Percentiles rank a stretch among this genome's conserved stretches.
These are phyloP conservation scores for Phoma sp. DNA, from an alignment of 2,329 filamentous ascomycete species.

Conservation along the genomic window DNA sequence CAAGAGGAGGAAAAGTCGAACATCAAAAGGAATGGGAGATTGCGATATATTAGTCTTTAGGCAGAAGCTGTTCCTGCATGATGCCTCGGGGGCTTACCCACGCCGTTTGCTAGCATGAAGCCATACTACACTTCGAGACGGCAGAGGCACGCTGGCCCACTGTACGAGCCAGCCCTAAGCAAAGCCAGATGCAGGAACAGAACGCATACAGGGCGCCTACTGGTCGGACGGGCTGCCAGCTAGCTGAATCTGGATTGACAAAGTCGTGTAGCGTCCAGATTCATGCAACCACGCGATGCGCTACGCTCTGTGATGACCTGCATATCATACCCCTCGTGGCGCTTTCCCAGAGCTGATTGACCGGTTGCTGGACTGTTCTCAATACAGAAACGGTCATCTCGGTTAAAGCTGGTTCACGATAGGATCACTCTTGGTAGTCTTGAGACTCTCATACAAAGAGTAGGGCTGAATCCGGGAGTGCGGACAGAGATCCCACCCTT, in stretches of 20 bases:
- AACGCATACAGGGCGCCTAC: conserved; percentile 14
- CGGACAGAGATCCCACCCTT: conserved; percentile 26
- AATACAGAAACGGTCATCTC: conserved; percentile 26
- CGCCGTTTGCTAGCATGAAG: conserved; percentile 33
- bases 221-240: conserved; percentile 17
- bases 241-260: conserved; percentile 25
- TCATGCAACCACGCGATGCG: conserved; percentile 20
- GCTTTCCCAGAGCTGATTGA: conserved; percentile 25
- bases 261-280: conserved; percentile 24
- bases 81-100: conserved; percentile 23
- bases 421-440: not conserved
- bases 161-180: conserved; percentile 12
- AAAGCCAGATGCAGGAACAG: conserved; percentile 31
- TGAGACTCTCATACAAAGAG: not conserved
- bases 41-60: conserved; percentile 29
- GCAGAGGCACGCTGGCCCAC: conserved; percentile 17
- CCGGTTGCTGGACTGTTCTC: conserved; percentile 28
- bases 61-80: conserved; percentile 36
- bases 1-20: conserved; percentile 28
- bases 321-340: conserved; percentile 19
- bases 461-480: conserved; percentile 18
- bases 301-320: conserved; percentile 28
- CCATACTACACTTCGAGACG: conserved; percentile 25
- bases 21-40: conserved; percentile 38
- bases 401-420: conserved; percentile 23